Conservation (phyloP, 352 stramenopile species). For the Pythium dissimile region DNA sequence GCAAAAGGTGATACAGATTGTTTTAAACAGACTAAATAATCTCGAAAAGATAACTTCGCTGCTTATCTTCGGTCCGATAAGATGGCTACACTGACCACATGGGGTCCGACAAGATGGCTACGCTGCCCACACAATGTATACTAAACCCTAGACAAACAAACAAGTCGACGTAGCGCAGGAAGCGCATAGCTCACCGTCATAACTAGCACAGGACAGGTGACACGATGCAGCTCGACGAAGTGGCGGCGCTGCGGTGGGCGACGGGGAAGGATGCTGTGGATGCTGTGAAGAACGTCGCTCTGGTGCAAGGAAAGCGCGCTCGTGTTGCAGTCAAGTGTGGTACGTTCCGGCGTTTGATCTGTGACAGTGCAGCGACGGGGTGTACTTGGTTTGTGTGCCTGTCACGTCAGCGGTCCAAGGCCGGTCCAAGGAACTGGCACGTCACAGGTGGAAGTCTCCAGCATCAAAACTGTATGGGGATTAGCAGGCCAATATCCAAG, state of each 20-base stretch:
- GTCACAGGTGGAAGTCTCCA: not conserved
- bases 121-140: too few species aligned
- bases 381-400: not conserved
- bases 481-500: not conserved
- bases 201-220: too few species aligned
- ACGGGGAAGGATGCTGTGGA: conserved; percentile 2
- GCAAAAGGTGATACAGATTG: too few species aligned
- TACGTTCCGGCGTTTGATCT: not conserved
- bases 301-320: not conserved
- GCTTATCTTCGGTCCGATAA: too few species aligned
- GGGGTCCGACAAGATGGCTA: too few species aligned
- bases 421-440: not conserved
- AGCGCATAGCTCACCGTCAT: too few species aligned
- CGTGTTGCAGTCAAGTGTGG: not conserved
- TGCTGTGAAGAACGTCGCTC: not conserved
- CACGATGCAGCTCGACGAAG: too few species aligned
- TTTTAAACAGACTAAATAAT: too few species aligned
- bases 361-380: not conserved
- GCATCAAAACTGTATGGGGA: not conserved
- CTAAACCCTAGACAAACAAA: too few species aligned
- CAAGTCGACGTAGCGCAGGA: too few species aligned
- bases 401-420: not conserved
- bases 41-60: too few species aligned
- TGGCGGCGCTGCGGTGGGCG: not conserved
- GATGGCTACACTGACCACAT: too few species aligned